phyloP scores from a whole-genome alignment of 2,329 filamentous ascomycete genomes.

The Aschersonia sp. region DNA sequence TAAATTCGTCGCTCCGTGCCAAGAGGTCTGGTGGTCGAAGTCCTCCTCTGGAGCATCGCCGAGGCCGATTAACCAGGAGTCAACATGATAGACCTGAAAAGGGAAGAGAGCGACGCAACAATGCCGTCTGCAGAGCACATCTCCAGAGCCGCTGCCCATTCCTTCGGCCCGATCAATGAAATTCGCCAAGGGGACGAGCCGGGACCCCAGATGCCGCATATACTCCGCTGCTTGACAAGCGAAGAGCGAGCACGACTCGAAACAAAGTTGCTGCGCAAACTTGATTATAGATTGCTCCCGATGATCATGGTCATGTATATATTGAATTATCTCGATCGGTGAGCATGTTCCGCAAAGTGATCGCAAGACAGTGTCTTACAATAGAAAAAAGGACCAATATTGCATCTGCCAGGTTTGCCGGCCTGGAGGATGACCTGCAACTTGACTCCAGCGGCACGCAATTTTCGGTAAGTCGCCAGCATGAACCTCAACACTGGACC shows the following conservation, averaged over 20 bases:
- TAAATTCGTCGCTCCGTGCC: too few species aligned
- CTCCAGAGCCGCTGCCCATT: background rate
- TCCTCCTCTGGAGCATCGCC: too few species aligned
- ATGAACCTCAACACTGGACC: too few species aligned
- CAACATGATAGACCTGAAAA: too few species aligned
- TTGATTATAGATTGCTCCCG: conserved; percentile 16
- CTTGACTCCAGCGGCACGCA: conserved; percentile 18
- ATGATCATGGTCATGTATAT: conserved; percentile 13
- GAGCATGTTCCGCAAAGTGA: background rate
- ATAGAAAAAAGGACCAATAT: conserved; percentile 22
- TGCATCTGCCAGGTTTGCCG: conserved; percentile 8
- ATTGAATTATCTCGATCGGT: conserved; percentile 31
- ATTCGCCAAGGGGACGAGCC: background rate
- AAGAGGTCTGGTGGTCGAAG: too few species aligned
- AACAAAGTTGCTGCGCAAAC: conserved; percentile 9
- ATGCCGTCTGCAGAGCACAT: background rate
- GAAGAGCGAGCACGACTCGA: background rate
- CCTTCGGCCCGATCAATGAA: background rate
- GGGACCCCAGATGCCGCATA: background rate
- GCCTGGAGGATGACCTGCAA: conserved; percentile 34
- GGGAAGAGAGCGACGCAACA: too few species aligned
- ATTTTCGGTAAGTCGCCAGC: conserved; percentile 5
- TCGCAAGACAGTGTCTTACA: background rate
- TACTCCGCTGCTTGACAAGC: background rate
- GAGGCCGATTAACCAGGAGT: too few species aligned